Conservation (phyloP, 2,329 filamentous ascomycete genomes). For the Sclerotinia subarctica region DNA sequence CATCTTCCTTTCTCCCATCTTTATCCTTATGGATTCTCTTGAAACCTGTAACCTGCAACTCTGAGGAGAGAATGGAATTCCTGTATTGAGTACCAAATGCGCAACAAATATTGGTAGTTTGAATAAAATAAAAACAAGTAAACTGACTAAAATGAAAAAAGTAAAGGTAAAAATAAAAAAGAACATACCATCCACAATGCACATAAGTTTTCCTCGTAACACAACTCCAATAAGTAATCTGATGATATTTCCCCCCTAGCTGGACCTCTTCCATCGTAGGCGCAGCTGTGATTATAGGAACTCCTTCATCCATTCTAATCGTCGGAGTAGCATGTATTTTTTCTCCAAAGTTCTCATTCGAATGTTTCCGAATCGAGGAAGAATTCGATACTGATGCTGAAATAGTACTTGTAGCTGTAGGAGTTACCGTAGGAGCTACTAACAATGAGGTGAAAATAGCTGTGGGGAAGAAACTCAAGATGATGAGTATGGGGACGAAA, state of each 20-base stretch:
- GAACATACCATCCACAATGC: slow-evolving; percentile 32
- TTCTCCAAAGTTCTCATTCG: background rate
- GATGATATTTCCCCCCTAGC: slow-evolving; percentile 34
- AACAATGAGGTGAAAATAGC: background rate
- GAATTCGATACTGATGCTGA: background rate
- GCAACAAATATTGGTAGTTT: too few species aligned
- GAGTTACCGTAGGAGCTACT: background rate
- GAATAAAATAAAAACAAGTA: background rate
- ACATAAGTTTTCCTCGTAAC: slow-evolving; percentile 27
- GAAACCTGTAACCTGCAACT: too few species aligned
- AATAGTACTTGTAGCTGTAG: background rate
- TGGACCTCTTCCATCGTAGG: slow-evolving; percentile 20
- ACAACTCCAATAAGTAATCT: slow-evolving; percentile 36
- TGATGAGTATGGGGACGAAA: background rate
- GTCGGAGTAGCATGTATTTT: background rate
- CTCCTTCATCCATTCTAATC: background rate
- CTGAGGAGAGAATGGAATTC: background rate
- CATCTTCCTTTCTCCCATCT: background rate
- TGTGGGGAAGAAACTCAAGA: background rate
- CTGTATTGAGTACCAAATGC: too few species aligned
- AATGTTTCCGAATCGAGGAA: background rate
- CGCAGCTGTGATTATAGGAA: slow-evolving; percentile 23
- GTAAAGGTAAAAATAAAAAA: background rate
- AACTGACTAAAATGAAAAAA: background rate
- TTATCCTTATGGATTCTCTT: background rate